Base-by-base conservation (phyloP, 2,329 filamentous ascomycete genomes). In the Alternaria triticimaculans region DNA sequence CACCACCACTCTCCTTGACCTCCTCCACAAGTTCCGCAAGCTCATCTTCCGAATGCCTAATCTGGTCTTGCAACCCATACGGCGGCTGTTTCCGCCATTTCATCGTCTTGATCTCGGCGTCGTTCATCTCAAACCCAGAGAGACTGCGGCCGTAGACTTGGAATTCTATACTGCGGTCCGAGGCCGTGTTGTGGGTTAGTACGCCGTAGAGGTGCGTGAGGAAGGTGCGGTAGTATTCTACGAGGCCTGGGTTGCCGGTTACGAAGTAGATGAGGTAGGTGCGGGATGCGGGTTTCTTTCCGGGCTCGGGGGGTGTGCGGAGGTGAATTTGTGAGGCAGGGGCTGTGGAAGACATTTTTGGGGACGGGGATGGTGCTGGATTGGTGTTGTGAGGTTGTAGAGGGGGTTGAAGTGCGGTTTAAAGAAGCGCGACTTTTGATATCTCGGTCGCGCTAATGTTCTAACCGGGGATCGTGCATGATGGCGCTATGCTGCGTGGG, bases 211-310 rank as follows among this genome's bases (percentile, higher is more conserved):
- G 80, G 14, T 84, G 82, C 0, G 82, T 82, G 11, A 94, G 83
- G 78, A 93, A 95, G 41, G 87, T 84, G 61, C 81, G 82, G 79
- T 95, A 95, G 84, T 92, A 95, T 60, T 86, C 87, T 55, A 94
- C 86, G 18, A 93, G 83, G 6, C 92, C 92, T 6, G 92, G 92
- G 68, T 95, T 95, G 20, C 92, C 92, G 26, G 90, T 87, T 44
- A 95, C 84, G 78, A 92, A 90, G 81, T 89, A 93, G 69, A 94
- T 81, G 54, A 94, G 85, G 64, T 82, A 80, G 45, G 70, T 75
- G 50, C 61, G 64, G 5, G 65, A 57, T 3, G 72, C 66, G 7
- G 63, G 50, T 60, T 74, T 76, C 28, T 68, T 65, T 4, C 66
- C 67, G 0, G 71, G 63, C 26, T 72, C 67, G 0, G 67, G 63